Evolutionary conservation across 139 green algal species (phyloP), one percentile per base, ranked within the genome.

Genomic region (Volvox reticuliferus): DNA sequence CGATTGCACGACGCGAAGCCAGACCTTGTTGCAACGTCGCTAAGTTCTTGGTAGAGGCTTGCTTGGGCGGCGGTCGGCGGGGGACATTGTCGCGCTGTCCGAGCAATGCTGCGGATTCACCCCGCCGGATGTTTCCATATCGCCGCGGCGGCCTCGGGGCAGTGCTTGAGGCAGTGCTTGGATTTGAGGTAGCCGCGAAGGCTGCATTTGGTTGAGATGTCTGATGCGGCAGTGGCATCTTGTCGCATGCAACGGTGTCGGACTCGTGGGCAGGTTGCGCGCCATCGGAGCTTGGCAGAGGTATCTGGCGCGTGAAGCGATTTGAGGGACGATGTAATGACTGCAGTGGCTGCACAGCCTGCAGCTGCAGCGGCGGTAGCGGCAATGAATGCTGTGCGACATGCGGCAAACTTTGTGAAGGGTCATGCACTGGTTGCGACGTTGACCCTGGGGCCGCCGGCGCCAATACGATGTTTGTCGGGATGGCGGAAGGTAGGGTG

Each of bases 111-210:
- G 75, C 75, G 30, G 75, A 81, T 24, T 55, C 18, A 20, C 75
- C 75, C 32, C 75, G 75, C 12, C 75, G 75, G 75, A 81, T 55
- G 75, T 55, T 81, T n/a, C 75, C 75, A 30, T 81, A 81, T 18
- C 75, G 75, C 30, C 75, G 71, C 28, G 71, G 71, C 71, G 24
- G 71, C 28, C 71, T 24, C 6, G 71, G 2, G 30, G 75, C 75
- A 24, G 75, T 24, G 30, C 30, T 20, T 5, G 71, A 19, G 30
- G 75, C 75, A 24, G 75, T 24, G 30, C 30, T 20, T n/a, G 18
- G 18, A 9, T 17, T 55, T 33, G 75, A 2, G 75, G 30, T 26
- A 2, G 75, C 1, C 75, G 32, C 32, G 32, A 35, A 18, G 26
- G 71, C 71, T 1, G 71, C 44, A 55, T 5, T 55, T 9, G 44